Conservation (phyloP, 2,329 filamentous ascomycete genomes). For the Microcera coccophila region DNA sequence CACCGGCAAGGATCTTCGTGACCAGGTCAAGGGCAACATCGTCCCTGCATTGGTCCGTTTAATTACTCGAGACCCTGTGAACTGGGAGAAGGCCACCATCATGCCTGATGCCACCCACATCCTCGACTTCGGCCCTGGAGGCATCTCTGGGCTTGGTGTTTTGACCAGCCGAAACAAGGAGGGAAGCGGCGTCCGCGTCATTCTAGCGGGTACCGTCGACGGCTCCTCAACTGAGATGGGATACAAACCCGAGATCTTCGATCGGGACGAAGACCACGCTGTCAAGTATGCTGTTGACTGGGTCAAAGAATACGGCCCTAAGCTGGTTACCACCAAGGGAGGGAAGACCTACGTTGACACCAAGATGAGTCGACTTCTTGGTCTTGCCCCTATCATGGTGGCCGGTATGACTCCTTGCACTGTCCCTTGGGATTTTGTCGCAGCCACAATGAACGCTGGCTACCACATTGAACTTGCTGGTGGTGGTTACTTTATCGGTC, state of each 20-base stretch:
- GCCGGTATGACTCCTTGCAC: constrained; percentile 92
- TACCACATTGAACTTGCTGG: constrained; percentile 89
- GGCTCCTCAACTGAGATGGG: constrained; percentile 87
- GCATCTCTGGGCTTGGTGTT: constrained; percentile 91
- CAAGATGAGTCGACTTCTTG: constrained; percentile 86
- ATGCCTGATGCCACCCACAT: constrained; percentile 92
- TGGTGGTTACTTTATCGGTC: constrained; percentile 82
- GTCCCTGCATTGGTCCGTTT: constrained; percentile 83
- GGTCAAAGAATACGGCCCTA: constrained; percentile 96
- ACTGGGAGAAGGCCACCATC: constrained; percentile 93
- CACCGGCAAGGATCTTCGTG: constrained; percentile 78
- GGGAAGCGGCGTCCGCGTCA: constrained; percentile 93
- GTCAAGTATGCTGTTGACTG: constrained; percentile 95
- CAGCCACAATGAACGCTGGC: constrained; percentile 90
- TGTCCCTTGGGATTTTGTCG: constrained; percentile 86
- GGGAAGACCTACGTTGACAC: constrained; percentile 93
- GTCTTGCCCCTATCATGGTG: constrained; percentile 82
- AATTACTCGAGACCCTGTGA: constrained; percentile 89
- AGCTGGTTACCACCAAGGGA: constrained; percentile 80
- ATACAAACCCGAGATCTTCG: constrained; percentile 97
- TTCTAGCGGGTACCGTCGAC: constrained; percentile 88
- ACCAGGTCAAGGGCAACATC: constrained; percentile 68
- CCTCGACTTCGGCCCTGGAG: constrained; percentile 93
- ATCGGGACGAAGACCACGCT: constrained; percentile 90
- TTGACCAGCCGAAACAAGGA: constrained; percentile 99